These are phyloP conservation scores for Fusarium bulbicola DNA, from an alignment of 2,329 filamentous ascomycete species.

Conservation along the genomic window DNA sequence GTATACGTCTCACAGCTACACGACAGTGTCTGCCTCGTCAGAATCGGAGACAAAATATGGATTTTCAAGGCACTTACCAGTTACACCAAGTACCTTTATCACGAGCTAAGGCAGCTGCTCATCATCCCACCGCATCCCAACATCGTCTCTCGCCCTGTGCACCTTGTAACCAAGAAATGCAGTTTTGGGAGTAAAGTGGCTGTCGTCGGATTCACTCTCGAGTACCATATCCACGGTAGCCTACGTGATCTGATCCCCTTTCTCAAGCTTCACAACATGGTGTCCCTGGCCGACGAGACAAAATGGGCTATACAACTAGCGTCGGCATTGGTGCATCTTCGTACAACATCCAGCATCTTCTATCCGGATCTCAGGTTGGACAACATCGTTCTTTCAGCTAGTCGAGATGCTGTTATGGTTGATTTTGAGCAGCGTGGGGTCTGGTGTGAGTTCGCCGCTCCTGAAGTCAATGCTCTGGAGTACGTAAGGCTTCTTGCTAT, in stretches of 20 bases:
- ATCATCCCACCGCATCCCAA: conserved; percentile 61
- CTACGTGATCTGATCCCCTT: conserved; percentile 65
- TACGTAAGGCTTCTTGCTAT: conserved; percentile 64
- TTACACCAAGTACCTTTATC: conserved; percentile 68
- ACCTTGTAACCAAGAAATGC: conserved; percentile 65
- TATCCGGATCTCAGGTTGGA: conserved; percentile 69
- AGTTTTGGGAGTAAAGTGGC: conserved; percentile 65
- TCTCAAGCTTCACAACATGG: conserved; percentile 56
- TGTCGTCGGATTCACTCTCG: conserved; percentile 65
- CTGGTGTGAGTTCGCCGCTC: conserved; percentile 69
- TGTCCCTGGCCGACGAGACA: conserved; percentile 56
- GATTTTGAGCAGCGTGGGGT: conserved; percentile 72
- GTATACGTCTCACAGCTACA: conserved; percentile 63
- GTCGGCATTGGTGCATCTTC: conserved; percentile 60
- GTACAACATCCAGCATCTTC: conserved; percentile 55
- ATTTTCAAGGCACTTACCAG: conserved; percentile 68
- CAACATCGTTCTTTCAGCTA: conserved; percentile 63
- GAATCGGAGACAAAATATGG: conserved; percentile 53
- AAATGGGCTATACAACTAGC: conserved; percentile 65
- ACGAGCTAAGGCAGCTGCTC: conserved; percentile 66
- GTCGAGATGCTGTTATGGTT: conserved; percentile 62
- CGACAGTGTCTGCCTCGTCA: conserved; percentile 67
- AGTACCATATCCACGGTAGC: conserved; percentile 63
- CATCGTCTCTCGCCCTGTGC: conserved; percentile 60
- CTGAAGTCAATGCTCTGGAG: conserved; percentile 68